These are phyloP conservation scores for Geranium rotundifolium DNA, from an alignment of 345 rosid genomes.

Conservation along the genomic window DNA sequence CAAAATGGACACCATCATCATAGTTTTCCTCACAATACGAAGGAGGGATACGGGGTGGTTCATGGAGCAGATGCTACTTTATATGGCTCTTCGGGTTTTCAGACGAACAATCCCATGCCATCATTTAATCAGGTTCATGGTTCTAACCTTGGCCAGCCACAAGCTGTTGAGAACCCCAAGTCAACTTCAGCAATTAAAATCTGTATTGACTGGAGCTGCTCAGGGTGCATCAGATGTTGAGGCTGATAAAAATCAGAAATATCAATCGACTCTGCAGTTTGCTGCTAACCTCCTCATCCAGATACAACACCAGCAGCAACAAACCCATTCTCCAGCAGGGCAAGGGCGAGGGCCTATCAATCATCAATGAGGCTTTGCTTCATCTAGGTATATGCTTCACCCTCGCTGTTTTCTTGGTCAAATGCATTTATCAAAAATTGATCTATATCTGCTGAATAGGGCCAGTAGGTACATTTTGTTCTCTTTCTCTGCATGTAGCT, in stretches of 20 bases:
- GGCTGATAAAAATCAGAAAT: conserved; percentile 74
- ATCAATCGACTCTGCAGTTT: conserved; percentile 84
- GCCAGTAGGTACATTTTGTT: not conserved
- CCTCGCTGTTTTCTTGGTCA: not conserved
- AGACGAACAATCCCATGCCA: conserved; percentile 30
- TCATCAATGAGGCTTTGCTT: conserved; percentile 19
- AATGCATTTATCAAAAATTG: not conserved
- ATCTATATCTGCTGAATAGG: not conserved
- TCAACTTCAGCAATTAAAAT: conserved; percentile 46
- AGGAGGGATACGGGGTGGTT: conserved; percentile 31
- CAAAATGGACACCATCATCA: conserved; percentile 51
- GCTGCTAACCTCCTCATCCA: conserved; percentile 90
- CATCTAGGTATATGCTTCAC: conserved; percentile 27
- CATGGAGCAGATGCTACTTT: conserved; percentile 35
- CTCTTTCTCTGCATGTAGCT: not conserved
- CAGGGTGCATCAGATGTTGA: conserved; percentile 45
- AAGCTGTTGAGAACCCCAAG: conserved; percentile 32
- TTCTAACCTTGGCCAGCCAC: conserved; percentile 34
- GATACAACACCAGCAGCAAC: conserved; percentile 67
- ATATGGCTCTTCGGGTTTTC: conserved; percentile 34
- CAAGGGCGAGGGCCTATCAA: conserved; percentile 22
- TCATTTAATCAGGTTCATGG: conserved; percentile 30
- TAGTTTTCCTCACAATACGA: conserved; percentile 30
- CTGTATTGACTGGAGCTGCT: conserved; percentile 36
- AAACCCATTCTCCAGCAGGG: conserved; percentile 28